These are phyloP conservation scores for Miscanthus lutarioriparius DNA, from an alignment of 176 grass and related monocot genomes.

Conservation along the genomic window DNA sequence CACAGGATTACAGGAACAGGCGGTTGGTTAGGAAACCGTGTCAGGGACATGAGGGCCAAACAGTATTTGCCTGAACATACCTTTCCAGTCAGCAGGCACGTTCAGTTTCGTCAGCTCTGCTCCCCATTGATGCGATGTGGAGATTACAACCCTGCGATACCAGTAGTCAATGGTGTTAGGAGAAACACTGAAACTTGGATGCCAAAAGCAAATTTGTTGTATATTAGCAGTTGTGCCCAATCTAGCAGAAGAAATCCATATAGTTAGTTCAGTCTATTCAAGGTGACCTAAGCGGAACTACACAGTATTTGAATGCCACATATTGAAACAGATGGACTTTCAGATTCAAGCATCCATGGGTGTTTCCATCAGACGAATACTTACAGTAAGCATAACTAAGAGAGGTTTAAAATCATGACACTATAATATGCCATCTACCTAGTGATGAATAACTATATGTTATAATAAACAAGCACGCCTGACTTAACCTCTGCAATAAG, in stretches of 20 bases:
- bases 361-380: neutral
- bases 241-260: constrained; percentile 3
- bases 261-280: neutral
- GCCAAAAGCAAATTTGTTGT: neutral
- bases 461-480: constrained; percentile 8
- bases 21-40: constrained; percentile 2
- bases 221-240: neutral
- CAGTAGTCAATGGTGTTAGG: neutral
- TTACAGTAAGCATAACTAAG: constrained; percentile 6
- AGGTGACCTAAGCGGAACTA: constrained; percentile 6
- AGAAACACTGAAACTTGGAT: neutral
- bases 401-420: neutral
- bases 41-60: neutral
- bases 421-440: neutral
- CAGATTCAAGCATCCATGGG: neutral
- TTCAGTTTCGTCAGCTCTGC: constrained; percentile 66
- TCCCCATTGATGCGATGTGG: constrained; percentile 83
- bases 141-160: constrained; percentile 66
- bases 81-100: constrained; percentile 96
- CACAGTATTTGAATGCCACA: neutral
- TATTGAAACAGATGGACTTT: neutral
- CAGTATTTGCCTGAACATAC: constrained; percentile 36
- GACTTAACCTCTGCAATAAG: neutral
- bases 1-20: neutral
- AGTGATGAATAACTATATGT: neutral